These are phyloP conservation scores for Penicillium robsamsonii DNA, from an alignment of 495 filamentous ascomycete genomes.

Conservation along the genomic window DNA sequence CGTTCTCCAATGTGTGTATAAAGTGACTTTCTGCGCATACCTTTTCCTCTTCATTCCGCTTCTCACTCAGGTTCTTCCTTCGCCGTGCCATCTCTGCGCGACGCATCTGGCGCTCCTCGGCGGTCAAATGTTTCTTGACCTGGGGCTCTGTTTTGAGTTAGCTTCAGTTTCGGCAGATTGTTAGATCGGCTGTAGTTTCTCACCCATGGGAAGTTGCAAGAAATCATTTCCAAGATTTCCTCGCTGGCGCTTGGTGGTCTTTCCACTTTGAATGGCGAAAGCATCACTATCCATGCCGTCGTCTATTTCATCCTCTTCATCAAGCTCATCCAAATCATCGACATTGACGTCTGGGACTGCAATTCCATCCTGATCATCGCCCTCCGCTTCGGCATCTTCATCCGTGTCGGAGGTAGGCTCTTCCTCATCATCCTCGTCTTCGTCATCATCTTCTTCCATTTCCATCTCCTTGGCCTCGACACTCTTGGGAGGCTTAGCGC, in stretches of 20 bases:
- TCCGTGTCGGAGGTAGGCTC: conserved; percentile 51
- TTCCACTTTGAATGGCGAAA: conserved; percentile 63
- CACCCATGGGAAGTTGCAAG: conserved; percentile 83
- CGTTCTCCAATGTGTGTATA: neutral
- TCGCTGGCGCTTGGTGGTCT: conserved; percentile 84
- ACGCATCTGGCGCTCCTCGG: conserved; percentile 93
- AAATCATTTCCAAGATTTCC: conserved; percentile 69
- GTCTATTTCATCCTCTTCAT: conserved; percentile 58
- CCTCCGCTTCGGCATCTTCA: conserved; percentile 51
- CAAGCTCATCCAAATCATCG: conserved; percentile 47
- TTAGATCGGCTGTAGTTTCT: conserved; percentile 12
- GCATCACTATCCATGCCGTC: conserved; percentile 67
- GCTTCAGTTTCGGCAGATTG: neutral
- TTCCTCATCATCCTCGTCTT: conserved; percentile 54
- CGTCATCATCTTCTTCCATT: conserved; percentile 47
- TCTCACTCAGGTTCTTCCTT: conserved; percentile 93
- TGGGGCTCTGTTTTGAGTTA: conserved; percentile 68
- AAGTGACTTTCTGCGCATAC: conserved; percentile 41
- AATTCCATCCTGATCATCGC: conserved; percentile 50
- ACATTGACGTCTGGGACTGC: conserved; percentile 38
- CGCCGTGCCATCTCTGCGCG: conserved; percentile 94
- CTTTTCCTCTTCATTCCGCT: conserved; percentile 98
- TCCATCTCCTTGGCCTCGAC: conserved; percentile 63
- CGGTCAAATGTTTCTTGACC: conserved; percentile 88
- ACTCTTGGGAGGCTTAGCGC: conserved; percentile 42